Evolutionary conservation across 495 filamentous ascomycete species (phyloP), one percentile per base, ranked within the genome.

Genomic region (Daldinia grandis): DNA sequence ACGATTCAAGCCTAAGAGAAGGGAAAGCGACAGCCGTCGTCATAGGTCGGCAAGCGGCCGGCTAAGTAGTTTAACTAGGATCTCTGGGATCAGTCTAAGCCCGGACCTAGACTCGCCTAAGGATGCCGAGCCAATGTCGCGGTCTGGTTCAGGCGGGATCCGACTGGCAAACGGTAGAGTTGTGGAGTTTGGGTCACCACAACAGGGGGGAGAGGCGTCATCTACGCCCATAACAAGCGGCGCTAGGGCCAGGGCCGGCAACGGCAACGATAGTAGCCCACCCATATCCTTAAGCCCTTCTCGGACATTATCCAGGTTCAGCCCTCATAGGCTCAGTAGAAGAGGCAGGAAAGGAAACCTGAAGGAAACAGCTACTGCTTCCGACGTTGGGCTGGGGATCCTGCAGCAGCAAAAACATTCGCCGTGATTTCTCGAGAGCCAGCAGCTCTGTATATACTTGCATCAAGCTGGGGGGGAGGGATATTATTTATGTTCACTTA

Each of bases 161-260:
- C 56, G 64, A 28, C 66, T 80, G 15, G 54, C 57, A 1, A 71
- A 75, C 3, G 79, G 78, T 4, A 62, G 47, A 15, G 68, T 79
- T 15, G 74, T 79, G 27, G 79, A 74, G 50, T 81, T 79, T 55
- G 79, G 78, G 4, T 67, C 73, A 8, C 64, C 73, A 8, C 58
- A 59, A 9, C 50, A 38, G 3, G 37, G 50, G 4, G 56, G 47
- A 14, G 57, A 66, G 15, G 6, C 50, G 1, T 35, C 58, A 14
- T 15, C 56, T 15, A 5, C 14, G 10, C 24, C 33, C 6, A 7
- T 31, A 37, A 10, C 59, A 3, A 42, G 40, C n/a, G 53, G 50
- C 25, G 25, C 17, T 5, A 30, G 30, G 8, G 27, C 33, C 15
- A 30, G 24, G 0, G 28, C 8, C 12, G 10, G 14, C 14, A 33